phyloP scores from a whole-genome alignment of 208 protist species.

The Naegleria lovaniensis region DNA sequence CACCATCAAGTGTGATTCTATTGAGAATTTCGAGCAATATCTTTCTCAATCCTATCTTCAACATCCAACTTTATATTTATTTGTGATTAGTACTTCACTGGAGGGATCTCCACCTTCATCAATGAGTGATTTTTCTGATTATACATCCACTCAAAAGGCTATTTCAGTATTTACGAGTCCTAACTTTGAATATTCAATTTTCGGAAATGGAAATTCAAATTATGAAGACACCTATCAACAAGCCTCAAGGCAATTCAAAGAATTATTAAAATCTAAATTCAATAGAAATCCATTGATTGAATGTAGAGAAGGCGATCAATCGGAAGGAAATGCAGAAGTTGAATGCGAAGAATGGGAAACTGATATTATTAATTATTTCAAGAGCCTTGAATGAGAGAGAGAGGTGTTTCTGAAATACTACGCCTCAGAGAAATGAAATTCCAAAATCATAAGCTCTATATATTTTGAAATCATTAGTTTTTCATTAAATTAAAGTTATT shows the following conservation, averaged over 20 bases:
- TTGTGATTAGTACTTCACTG: neutral
- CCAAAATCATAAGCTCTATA: too few species aligned
- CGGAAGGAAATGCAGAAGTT: neutral
- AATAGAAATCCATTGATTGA: neutral
- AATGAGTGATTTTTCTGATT: neutral
- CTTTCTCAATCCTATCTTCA: neutral
- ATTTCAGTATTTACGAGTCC: neutral
- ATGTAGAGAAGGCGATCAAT: neutral
- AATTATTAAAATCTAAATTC: neutral
- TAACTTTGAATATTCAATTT: constrained; percentile 3
- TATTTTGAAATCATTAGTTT: too few species aligned
- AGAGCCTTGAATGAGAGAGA: neutral
- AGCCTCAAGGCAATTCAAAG: neutral
- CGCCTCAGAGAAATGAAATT: too few species aligned
- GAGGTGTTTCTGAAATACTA: too few species aligned
- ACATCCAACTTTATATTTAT: neutral
- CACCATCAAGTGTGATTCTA: neutral
- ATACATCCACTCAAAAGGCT: neutral
- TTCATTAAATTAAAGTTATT: too few species aligned
- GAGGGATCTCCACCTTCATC: neutral
- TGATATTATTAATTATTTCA: neutral
- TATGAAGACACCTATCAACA: constrained; percentile 4
- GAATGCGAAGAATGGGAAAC: neutral
- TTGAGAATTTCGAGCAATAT: neutral
- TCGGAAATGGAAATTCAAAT: constrained; percentile 20